These are phyloP conservation scores for Fusarium sp. DNA, from an alignment of 2,329 filamentous ascomycete species.

Conservation along the genomic window DNA sequence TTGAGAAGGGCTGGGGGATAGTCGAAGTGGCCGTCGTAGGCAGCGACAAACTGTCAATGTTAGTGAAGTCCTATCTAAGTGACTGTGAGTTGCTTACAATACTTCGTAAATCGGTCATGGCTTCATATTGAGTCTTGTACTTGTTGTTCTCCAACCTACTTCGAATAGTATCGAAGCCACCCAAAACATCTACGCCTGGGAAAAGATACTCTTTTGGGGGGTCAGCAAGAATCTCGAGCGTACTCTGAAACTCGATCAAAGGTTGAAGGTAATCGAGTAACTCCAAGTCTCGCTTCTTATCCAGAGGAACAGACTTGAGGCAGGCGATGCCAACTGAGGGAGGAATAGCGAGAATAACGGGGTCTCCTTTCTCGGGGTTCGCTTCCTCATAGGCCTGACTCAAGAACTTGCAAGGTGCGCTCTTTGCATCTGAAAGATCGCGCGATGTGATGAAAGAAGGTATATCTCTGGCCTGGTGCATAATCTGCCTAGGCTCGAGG, in stretches of 20 bases:
- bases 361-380: not conserved
- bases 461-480: slow-evolving; percentile 29
- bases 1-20: slow-evolving; percentile 43
- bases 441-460: slow-evolving; percentile 32
- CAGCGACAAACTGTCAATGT: slow-evolving; percentile 32
- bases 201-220: slow-evolving; percentile 42
- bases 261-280: slow-evolving; percentile 40
- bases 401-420: slow-evolving; percentile 36
- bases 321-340: slow-evolving; percentile 41
- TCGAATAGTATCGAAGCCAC: slow-evolving; percentile 34
- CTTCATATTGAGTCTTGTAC: slow-evolving; percentile 41
- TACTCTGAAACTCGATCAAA: slow-evolving; percentile 39
- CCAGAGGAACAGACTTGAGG: slow-evolving; percentile 43
- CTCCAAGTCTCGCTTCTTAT: slow-evolving; percentile 42
- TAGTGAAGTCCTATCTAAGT: no score
- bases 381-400: slow-evolving; percentile 34
- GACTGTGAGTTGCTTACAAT: slow-evolving; percentile 15
- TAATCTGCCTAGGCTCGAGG: slow-evolving; percentile 40
- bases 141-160: slow-evolving; percentile 29
- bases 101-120: slow-evolving; percentile 41
- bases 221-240: slow-evolving; percentile 40
- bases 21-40: slow-evolving; percentile 43
- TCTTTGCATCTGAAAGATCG: slow-evolving; percentile 28
- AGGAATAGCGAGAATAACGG: slow-evolving; percentile 24
- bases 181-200: slow-evolving; percentile 40